Percentiles rank a stretch among this genome's conserved stretches.
Conservation (phyloP, 208 protist species). For the Trypanosomatidae sp. region DNA sequence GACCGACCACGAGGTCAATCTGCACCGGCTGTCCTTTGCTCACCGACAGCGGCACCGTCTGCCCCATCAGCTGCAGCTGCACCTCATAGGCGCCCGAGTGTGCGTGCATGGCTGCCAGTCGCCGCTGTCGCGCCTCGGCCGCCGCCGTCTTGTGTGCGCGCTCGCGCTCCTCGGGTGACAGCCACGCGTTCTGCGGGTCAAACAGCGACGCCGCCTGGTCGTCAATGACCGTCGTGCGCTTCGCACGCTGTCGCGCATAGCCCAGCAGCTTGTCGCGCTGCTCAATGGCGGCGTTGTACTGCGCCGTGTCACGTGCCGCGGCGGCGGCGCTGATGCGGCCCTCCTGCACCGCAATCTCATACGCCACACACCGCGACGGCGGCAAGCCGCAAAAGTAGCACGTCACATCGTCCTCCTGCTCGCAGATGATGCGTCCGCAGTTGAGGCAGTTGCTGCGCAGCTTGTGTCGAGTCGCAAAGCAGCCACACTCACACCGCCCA, state of each 20-base stretch:
- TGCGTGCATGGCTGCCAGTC: conserved; percentile 50
- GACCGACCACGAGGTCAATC: neutral
- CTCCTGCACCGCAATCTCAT: conserved; percentile 70
- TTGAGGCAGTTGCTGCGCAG: conserved; percentile 73
- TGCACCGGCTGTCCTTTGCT: conserved; percentile 9
- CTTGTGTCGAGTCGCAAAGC: conserved; percentile 73
- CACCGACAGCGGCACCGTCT: conserved; percentile 47
- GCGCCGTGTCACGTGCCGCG: conserved; percentile 24
- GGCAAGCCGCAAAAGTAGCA: conserved; percentile 80
- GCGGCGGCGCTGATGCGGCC: conserved; percentile 65
- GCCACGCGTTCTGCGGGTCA: conserved; percentile 63
- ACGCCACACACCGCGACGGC: conserved; percentile 51
- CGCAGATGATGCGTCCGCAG: conserved; percentile 85
- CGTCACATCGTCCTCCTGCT: conserved; percentile 62
- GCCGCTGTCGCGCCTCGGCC: conserved; percentile 21
- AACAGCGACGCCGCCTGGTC: conserved; percentile 70
- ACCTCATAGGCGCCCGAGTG: conserved; percentile 45
- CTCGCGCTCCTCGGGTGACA: conserved; percentile 41
- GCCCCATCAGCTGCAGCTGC: conserved; percentile 69
- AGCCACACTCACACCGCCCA: conserved; percentile 73
- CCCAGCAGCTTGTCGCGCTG: conserved; percentile 62
- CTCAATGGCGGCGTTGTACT: conserved; percentile 52
- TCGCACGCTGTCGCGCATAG: conserved; percentile 52
- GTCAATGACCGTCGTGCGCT: conserved; percentile 77
- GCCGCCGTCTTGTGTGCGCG: conserved; percentile 32